These are phyloP conservation scores for Nakazawaea ambrosiae DNA, from an alignment of 805 yeast genomes.

Conservation along the genomic window DNA sequence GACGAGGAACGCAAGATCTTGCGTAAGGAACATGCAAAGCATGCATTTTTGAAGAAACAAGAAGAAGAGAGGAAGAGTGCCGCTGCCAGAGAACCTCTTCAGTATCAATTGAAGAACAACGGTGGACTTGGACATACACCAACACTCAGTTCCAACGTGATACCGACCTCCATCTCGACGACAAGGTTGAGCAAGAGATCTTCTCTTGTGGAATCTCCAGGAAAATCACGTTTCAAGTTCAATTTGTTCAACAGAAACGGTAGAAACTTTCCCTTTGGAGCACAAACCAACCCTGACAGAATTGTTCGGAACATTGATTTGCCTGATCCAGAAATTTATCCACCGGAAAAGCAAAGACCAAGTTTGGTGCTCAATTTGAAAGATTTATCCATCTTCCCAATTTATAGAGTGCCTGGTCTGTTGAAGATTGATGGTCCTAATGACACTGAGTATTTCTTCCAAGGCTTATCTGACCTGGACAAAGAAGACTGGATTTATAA, in stretches of 20 bases:
- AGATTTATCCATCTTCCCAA: slow-evolving; percentile 41
- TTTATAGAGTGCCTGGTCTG: slow-evolving; percentile 39
- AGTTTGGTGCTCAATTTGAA: slow-evolving; percentile 37
- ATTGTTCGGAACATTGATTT: slow-evolving; percentile 46
- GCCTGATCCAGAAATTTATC: slow-evolving; percentile 40
- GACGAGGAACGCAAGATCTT: slow-evolving; percentile 43
- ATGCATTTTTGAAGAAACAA: slow-evolving; percentile 20
- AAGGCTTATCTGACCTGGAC: slow-evolving; percentile 55
- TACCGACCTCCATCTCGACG: not conserved
- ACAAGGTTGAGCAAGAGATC: not conserved
- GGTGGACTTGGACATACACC: not conserved
- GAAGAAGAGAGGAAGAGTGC: slow-evolving; percentile 15
- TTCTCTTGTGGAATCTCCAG: not conserved
- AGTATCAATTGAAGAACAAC: not conserved
- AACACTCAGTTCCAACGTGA: not conserved
- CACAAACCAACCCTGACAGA: slow-evolving; percentile 33
- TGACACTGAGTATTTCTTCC: slow-evolving; percentile 48
- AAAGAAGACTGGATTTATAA: slow-evolving; percentile 67
- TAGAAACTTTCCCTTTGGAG: slow-evolving; percentile 53
- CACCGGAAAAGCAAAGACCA: slow-evolving; percentile 46
- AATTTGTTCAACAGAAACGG: slow-evolving; percentile 32
- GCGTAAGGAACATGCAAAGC: slow-evolving; percentile 37
- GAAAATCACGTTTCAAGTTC: slow-evolving; percentile 11
- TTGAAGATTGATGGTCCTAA: slow-evolving; percentile 36
- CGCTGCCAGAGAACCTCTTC: slow-evolving; percentile 7